Evolutionary conservation across 2,329 filamentous ascomycete species (phyloP), one percentile per base, ranked within the genome.

Genomic region (Ophiostoma sp.): DNA sequence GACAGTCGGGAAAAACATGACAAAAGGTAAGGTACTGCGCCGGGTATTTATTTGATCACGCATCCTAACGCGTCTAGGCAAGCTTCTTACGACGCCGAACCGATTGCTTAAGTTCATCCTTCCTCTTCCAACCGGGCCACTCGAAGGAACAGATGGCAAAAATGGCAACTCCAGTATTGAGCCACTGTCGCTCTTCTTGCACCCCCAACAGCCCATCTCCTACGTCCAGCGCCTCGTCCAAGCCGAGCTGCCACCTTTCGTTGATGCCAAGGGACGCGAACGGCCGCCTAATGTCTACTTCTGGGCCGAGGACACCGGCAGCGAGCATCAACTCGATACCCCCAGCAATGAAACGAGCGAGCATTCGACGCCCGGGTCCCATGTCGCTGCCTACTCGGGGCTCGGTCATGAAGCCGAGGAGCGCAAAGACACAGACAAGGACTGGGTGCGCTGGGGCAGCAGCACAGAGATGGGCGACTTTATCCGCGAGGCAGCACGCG

Each of bases 401-500:
- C 82, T 88, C 0, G 90, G 90, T 2, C 87, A 84, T 63, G 87
- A 91, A 79, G 16, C 80, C 76, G 40, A 76, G 75, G 69, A 81
- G 77, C 49, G 73, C 60, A 41, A 73, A 4, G 75, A 78, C 5
- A 79, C 84, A 49, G 79, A 84, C 40, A 80, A 83, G 68, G 85
- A 86, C 67, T 95, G 94, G 80, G 91, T 97, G 2, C 88, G 92
- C 42, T 97, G 93, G 93, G 93, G 89, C 62, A 87, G 88, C 58
- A 91, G 89, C 42, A 97, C 93, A 0, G 93, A 97, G 76, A 90
- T 97, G 44, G 93, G 93, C 9, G 93, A 97, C 78, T 97, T 97
- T 75, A 95, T 97, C 72, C 87, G 92, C 8, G 93, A 97, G 75
- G 93, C 93, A 0, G 91, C 93, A 0, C 83, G 91, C 3, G 91